Evolutionary conservation across 83 land plant species (phyloP).

Genomic region (Thuja plicata): DNA sequence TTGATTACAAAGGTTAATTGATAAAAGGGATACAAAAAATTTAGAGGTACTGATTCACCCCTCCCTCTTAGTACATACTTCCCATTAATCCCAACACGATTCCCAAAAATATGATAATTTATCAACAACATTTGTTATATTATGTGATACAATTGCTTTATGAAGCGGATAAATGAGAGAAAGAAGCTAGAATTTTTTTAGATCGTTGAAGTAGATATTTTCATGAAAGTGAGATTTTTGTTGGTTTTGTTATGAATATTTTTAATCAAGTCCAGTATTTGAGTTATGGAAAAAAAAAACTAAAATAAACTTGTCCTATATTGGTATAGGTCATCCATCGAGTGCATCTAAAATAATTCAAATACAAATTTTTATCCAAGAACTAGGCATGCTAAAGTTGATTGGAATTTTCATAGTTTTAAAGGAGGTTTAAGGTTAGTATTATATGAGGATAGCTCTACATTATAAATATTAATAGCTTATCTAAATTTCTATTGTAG

Average conservation of each 20-base stretch:
- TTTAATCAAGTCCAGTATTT: neutral
- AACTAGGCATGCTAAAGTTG: neutral
- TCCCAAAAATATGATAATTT: too few species aligned
- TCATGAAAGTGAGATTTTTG: slow-evolving; percentile 30
- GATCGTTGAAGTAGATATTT: slow-evolving; percentile 50
- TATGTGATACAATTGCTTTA: slow-evolving; percentile 36
- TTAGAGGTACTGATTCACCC: too few species aligned
- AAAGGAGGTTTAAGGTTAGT: neutral
- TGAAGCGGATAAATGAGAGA: slow-evolving; percentile 37
- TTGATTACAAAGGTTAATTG: too few species aligned
- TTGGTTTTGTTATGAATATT: neutral
- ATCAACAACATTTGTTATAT: too few species aligned
- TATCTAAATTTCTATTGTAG: neutral
- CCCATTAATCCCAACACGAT: too few species aligned
- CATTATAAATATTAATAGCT: neutral
- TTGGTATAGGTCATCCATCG: neutral
- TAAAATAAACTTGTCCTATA: neutral
- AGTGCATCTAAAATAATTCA: too few species aligned
- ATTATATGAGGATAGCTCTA: too few species aligned
- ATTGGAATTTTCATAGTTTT: neutral
- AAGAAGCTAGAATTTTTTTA: slow-evolving; percentile 40
- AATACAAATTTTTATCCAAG: too few species aligned
- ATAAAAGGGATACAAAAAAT: too few species aligned
- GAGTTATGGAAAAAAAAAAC: neutral
- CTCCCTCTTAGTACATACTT: too few species aligned